These are phyloP conservation scores for Hordeum marinum DNA, from an alignment of 176 grass and related monocot species.

Conservation along the genomic window DNA sequence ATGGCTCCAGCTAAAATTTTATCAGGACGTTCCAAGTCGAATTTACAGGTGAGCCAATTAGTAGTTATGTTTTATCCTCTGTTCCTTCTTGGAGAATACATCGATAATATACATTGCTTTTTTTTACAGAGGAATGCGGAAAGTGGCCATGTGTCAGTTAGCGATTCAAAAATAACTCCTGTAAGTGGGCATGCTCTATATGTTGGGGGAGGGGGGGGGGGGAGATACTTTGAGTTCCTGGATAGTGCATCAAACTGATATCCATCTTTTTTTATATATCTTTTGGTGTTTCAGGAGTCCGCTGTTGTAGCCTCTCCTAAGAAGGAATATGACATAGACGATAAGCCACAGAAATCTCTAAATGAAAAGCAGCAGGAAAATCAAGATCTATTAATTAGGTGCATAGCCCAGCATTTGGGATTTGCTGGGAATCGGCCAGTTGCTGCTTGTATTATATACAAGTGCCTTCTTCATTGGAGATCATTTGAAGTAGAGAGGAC, in stretches of 20 bases:
- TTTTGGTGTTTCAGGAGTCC: constrained; percentile 52
- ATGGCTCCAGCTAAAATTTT: constrained; percentile 92
- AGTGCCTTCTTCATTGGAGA: constrained; percentile 99
- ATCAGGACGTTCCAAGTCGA: constrained; percentile 90
- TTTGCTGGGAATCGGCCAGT: constrained; percentile 83
- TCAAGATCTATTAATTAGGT: constrained; percentile 96
- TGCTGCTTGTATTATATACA: constrained; percentile 95
- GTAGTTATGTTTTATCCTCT: constrained; percentile 18
- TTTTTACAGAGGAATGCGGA: constrained; percentile 76
- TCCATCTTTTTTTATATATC: not conserved
- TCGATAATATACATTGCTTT: constrained; percentile 25
- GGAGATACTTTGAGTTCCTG: not conserved
- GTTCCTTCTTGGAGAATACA: not conserved
- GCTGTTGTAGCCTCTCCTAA: constrained; percentile 46
- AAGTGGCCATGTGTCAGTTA: constrained; percentile 47
- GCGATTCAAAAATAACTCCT: constrained; percentile 45
- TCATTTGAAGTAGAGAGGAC: constrained; percentile 99
- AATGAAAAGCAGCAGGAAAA: constrained; percentile 99
- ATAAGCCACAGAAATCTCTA: constrained; percentile 92
- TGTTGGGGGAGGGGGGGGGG: not conserved
- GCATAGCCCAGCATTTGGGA: constrained; percentile 85
- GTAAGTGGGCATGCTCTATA: constrained; percentile 38
- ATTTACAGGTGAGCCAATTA: constrained; percentile 55
- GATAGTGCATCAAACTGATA: constrained; percentile 3
- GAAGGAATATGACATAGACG: constrained; percentile 84